A percentile compares a stretch with the other conserved stretches of the same genome.
Conservation (phyloP, 768 basidiomycete species). For the Russula earlei region DNA sequence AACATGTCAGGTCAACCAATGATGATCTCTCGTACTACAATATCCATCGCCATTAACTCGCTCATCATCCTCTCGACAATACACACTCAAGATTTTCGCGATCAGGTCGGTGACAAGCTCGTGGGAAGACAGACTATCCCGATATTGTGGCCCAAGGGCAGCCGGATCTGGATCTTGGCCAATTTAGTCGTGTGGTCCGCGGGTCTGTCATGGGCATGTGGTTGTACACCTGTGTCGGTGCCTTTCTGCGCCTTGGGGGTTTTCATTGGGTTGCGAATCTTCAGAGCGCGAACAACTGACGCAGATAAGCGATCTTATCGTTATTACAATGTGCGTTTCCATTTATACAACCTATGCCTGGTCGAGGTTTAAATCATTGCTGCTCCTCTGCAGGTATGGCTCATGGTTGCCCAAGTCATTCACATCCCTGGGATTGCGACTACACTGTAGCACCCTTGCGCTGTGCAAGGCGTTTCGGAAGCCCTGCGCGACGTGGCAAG, state of each 20-base stretch:
- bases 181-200: conserved; percentile 23
- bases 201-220: conserved; percentile 19
- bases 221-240: conserved; percentile 12
- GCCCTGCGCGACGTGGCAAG: no score
- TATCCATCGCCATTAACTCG: conserved; percentile 23
- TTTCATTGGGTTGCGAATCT: conserved; percentile 21
- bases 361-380: background rate
- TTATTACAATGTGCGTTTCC: conserved; percentile 25
- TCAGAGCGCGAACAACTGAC: conserved; percentile 8
- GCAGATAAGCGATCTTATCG: conserved; percentile 24
- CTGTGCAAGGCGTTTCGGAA: background rate
- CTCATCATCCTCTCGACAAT: conserved; percentile 30
- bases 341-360: background rate
- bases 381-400: background rate
- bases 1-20: background rate
- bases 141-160: conserved; percentile 17
- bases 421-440: background rate
- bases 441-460: background rate
- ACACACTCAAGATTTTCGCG: conserved; percentile 31
- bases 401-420: conserved; percentile 4
- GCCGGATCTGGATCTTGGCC: conserved; percentile 20
- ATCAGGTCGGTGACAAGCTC: conserved; percentile 26
- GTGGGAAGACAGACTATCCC: conserved; percentile 28
- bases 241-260: conserved; percentile 16
- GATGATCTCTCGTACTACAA: background rate